These are phyloP conservation scores for Hypocreales sp. DNA, from an alignment of 2,329 filamentous ascomycete species.

Conservation along the genomic window DNA sequence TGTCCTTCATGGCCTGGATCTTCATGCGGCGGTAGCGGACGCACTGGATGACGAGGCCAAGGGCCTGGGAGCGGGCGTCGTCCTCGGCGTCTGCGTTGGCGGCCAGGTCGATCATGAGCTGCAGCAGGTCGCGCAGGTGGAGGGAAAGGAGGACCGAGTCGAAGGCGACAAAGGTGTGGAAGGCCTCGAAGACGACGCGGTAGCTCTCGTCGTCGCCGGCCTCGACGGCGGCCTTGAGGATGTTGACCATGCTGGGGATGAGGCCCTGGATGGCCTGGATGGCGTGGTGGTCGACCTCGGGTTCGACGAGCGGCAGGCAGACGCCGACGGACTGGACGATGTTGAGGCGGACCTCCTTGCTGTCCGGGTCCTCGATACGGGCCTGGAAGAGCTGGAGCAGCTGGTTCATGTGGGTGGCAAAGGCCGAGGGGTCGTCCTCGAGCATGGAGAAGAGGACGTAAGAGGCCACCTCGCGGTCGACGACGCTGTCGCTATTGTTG, in stretches of 20 bases:
- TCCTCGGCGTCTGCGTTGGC: constrained; percentile 64
- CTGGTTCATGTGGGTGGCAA: constrained; percentile 64
- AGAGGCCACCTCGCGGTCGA: constrained; percentile 77
- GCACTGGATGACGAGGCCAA: constrained; percentile 86
- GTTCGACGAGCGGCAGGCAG: constrained; percentile 73
- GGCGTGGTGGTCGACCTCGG: constrained; percentile 65
- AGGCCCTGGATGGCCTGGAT: constrained; percentile 64
- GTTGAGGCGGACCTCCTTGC: constrained; percentile 85
- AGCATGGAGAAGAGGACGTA: constrained; percentile 89
- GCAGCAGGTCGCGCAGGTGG: constrained; percentile 79
- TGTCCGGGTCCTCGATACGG: constrained; percentile 82
- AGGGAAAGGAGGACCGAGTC: constrained; percentile 69
- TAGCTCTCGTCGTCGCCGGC: constrained; percentile 72
- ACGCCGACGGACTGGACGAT: constrained; percentile 82
- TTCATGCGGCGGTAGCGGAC: constrained; percentile 90
- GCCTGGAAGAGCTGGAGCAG: constrained; percentile 73
- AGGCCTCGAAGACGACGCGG: constrained; percentile 87
- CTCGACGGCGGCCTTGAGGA: constrained; percentile 73
- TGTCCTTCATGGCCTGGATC: constrained; percentile 71
- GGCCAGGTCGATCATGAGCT: constrained; percentile 85
- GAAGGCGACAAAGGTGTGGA: constrained; percentile 86
- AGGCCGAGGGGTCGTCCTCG: constrained; percentile 73
- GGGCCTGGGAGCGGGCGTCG: constrained; percentile 75
- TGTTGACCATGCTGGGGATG: constrained; percentile 75
- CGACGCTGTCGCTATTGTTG: constrained; percentile 55